Percentiles rank a stretch among this genome's conserved stretches.
Evolutionary conservation across 2,329 filamentous ascomycete species (phyloP).

Genomic region (Triangularia verruculosa): DNA sequence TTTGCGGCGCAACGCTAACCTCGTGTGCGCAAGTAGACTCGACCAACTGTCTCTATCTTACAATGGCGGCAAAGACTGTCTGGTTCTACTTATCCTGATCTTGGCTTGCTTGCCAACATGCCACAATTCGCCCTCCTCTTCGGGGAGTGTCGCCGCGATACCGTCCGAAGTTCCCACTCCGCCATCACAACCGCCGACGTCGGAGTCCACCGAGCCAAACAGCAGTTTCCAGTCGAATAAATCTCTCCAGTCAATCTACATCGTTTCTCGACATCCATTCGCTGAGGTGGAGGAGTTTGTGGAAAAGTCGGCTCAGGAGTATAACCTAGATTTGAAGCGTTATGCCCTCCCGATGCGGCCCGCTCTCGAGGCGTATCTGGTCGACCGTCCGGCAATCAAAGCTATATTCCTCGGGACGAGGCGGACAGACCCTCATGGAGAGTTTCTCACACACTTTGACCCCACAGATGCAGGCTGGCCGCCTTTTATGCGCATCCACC

Average conservation of each 20-base stretch:
- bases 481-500: constrained; percentile 86
- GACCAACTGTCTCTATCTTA: constrained; percentile 85
- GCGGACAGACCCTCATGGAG: constrained; percentile 88
- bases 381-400: constrained; percentile 60
- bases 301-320: constrained; percentile 57
- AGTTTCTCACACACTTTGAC: constrained; percentile 75
- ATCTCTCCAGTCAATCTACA: constrained; percentile 78
- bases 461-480: constrained; percentile 89
- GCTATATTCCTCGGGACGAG: constrained; percentile 87
- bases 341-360: constrained; percentile 77
- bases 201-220: background rate
- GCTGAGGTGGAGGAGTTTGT: constrained; percentile 85
- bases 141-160: constrained; percentile 12
- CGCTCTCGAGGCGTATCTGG: constrained; percentile 75
- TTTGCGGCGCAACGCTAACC: constrained; percentile 10
- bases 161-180: constrained; percentile 4
- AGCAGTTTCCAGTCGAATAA: constrained; percentile 35
- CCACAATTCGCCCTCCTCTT: constrained; percentile 26
- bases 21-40: constrained; percentile 49
- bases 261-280: constrained; percentile 81
- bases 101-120: constrained; percentile 58
- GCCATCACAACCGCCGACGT: background rate
- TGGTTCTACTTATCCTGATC: constrained; percentile 85
- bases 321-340: constrained; percentile 72
- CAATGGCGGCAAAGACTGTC: constrained; percentile 97